These are phyloP conservation scores for Leccinum barrowsii DNA, from an alignment of 768 basidiomycete species.

Conservation along the genomic window DNA sequence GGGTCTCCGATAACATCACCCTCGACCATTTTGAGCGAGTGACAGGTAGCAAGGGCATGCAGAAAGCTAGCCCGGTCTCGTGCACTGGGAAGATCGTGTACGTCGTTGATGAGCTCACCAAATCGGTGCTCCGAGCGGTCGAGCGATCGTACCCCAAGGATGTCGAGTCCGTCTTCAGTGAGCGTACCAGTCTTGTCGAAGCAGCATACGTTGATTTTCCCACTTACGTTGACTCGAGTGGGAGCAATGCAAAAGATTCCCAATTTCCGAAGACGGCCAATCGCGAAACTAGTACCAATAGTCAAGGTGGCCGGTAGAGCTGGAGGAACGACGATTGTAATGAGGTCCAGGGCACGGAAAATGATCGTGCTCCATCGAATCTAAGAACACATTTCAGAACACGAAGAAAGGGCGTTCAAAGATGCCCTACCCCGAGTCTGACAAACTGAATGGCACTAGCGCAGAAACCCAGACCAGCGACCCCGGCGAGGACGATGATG, in stretches of 20 bases:
- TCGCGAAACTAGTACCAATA: constrained; percentile 95
- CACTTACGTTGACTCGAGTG: constrained; percentile 89
- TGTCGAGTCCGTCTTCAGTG: constrained; percentile 96
- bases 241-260: constrained; percentile 98
- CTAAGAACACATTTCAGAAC: constrained; percentile 37
- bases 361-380: constrained; percentile 88
- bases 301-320: constrained; percentile 96
- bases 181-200: constrained; percentile 99
- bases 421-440: constrained; percentile 64
- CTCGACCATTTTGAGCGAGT: constrained; percentile 88
- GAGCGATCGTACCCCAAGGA: constrained; percentile 86
- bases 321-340: constrained; percentile 97
- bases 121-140: constrained; percentile 77
- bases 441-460: constrained; percentile 91
- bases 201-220: constrained; percentile 95
- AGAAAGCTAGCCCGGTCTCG: constrained; percentile 78
- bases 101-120: constrained; percentile 84
- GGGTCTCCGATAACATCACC: constrained; percentile 92
- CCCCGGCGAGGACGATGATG: constrained; percentile 86
- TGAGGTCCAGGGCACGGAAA: constrained; percentile 87
- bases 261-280: constrained; percentile 77
- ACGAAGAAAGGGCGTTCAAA: neutral
- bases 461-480: constrained; percentile 88
- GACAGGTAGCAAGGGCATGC: constrained; percentile 93
- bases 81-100: constrained; percentile 77